Conservation (phyloP, 176 grass and related monocot genomes). For the maize (Zea mays) region DNA sequence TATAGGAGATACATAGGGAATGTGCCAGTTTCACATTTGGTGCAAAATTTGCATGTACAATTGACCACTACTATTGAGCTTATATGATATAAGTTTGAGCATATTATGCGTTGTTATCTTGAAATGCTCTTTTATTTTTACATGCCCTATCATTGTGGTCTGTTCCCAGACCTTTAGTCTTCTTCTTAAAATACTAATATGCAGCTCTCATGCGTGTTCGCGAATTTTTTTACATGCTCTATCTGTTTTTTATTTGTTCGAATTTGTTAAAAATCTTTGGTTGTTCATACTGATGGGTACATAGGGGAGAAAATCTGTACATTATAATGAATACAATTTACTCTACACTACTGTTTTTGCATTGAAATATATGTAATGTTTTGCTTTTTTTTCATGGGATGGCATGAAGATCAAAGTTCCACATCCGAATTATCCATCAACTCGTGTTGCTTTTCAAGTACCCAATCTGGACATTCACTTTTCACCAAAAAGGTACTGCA, state of each 20-base stretch:
- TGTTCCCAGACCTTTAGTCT: too few species aligned
- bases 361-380: conserved; percentile 26
- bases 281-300: background rate
- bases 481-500: conserved; percentile 82
- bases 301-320: background rate
- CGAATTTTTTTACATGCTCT: background rate
- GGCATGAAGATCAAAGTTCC: conserved; percentile 83
- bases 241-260: background rate
- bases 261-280: background rate
- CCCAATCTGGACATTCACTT: conserved; percentile 91
- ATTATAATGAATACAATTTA: conserved; percentile 6
- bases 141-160: background rate
- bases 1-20: background rate
- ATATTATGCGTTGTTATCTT: background rate
- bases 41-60: background rate
- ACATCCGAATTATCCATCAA: conserved; percentile 87
- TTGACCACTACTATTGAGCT: background rate
- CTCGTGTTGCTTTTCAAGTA: conserved; percentile 94
- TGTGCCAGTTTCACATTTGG: background rate
- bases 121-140: background rate
- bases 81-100: background rate
- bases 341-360: background rate
- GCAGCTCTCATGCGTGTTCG: too few species aligned
- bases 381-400: conserved; percentile 29
- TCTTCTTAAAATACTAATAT: too few species aligned